phyloP scores from a whole-genome alignment of 2,329 filamentous ascomycete species.

The Knufia fluminis region DNA sequence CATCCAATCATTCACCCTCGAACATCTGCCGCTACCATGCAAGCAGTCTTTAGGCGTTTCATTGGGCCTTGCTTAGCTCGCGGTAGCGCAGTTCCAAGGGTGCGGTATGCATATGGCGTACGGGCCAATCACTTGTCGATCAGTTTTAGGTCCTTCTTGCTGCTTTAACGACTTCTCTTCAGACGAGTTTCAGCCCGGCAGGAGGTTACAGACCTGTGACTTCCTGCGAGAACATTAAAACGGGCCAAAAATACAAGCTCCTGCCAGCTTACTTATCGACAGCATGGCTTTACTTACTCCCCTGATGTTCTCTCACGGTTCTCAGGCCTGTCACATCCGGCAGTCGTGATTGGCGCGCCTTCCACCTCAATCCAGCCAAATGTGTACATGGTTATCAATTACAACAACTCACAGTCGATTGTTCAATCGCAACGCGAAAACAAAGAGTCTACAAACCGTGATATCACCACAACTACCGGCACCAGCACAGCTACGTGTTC shows the following conservation, averaged over 20 bases:
- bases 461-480: background rate
- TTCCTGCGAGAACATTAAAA: too few species aligned
- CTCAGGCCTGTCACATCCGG: background rate
- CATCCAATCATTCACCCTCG: background rate
- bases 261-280: too few species aligned
- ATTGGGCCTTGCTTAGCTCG: background rate
- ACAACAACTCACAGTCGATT: too few species aligned
- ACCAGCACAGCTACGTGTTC: slow-evolving; percentile 4
- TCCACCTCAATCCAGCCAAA: background rate
- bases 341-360: background rate
- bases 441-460: background rate
- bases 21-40: background rate
- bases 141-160: background rate
- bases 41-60: background rate
- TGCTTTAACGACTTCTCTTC: slow-evolving; percentile 4
- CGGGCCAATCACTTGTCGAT: slow-evolving; percentile 4
- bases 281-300: too few species aligned
- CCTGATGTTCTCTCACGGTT: too few species aligned
- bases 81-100: slow-evolving; percentile 5
- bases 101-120: slow-evolving; percentile 8
- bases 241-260: too few species aligned
- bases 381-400: too few species aligned
- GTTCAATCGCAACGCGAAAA: background rate
- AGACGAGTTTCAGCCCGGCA: slow-evolving; percentile 3
- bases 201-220: background rate